These are phyloP conservation scores for Tympanopsis confertula DNA, from an alignment of 2,329 filamentous ascomycete genomes.

Conservation along the genomic window DNA sequence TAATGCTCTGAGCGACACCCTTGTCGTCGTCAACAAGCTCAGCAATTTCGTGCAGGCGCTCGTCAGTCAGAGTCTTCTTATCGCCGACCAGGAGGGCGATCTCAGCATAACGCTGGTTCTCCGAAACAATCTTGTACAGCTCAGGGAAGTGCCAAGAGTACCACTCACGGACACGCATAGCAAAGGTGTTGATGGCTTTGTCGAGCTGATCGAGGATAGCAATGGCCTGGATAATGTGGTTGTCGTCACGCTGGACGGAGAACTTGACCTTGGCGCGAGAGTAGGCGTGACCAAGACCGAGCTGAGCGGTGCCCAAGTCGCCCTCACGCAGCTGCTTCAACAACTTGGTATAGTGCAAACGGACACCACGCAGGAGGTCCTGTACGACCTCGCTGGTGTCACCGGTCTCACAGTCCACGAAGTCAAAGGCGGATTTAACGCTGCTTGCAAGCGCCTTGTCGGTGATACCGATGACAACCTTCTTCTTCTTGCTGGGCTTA, in stretches of 20 bases:
- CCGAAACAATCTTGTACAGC: constrained; percentile 81
- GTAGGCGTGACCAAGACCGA: constrained; percentile 96
- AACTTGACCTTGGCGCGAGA: constrained; percentile 98
- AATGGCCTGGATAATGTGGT: constrained; percentile 95
- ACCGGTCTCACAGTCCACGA: constrained; percentile 81
- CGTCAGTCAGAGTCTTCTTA: constrained; percentile 74
- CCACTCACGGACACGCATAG: constrained; percentile 93
- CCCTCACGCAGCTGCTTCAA: constrained; percentile 84
- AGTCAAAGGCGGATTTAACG: constrained; percentile 78
- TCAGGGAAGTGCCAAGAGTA: constrained; percentile 99
- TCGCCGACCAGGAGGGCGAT: constrained; percentile 79
- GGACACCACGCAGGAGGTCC: constrained; percentile 81
- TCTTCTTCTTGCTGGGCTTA: constrained; percentile 79
- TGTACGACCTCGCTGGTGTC: constrained; percentile 87
- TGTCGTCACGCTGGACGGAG: constrained; percentile 96
- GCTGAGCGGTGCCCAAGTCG: constrained; percentile 81
- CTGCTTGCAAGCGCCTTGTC: constrained; percentile 87
- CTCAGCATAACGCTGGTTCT: constrained; percentile 85
- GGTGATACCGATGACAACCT: constrained; percentile 73
- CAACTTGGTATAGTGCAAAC: constrained; percentile 78
- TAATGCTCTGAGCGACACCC: constrained; percentile 78
- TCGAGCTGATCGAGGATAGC: constrained; percentile 88
- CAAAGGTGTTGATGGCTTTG: constrained; percentile 95
- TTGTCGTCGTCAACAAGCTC: constrained; percentile 82
- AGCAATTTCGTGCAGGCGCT: constrained; percentile 79